Base-by-base conservation (phyloP, 495 filamentous ascomycete species). In the Copromyces sp. region DNA sequence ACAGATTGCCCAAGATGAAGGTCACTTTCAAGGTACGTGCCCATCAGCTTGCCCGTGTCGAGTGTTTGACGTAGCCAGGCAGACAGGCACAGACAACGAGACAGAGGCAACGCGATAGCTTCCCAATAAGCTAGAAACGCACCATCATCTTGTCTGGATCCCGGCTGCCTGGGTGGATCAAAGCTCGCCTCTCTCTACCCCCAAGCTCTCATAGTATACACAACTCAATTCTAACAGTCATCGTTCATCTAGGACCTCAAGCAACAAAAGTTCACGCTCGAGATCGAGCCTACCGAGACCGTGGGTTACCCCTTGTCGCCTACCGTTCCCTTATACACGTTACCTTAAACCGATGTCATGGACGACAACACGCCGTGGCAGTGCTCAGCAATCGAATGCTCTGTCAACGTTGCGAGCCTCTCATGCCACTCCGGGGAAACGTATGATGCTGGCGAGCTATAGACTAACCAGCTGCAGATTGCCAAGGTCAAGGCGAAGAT, bases 251-350 rank as follows among this genome's bases (percentile, higher is more conserved):
- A 96, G 94, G 95, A 99, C 84, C 86, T 99, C 78, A 98, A 97
- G 86, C 95, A 98, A 81, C 93, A 97, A 79, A 98, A 97, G 87
- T 99, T 99, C 82, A 87, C 89, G 73, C 90, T 99, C 84, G 95
- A 98, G 76, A 93, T 91, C 73, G 95, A 98, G 81, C 93, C 94
- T 70, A 91, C 92, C 72, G 94, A 97, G 80, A 93, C 92, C 77
- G 94, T 98, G 92, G 76, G 92, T 82, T 80, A 77, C 75, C 77
- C 77, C 75, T 78, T 75, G 72, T 75, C 76, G 39, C 74, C 76
- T 70, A 61, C 75, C 69, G 75, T 61, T 61, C 8, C 47, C 3
- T 32, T 32, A 61, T 24, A 32, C 24, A 3, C 1, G 11, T 32
- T 29, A 32, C 6, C 12, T 61, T 32, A 3, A 7, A 16, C 24